Base-by-base conservation (phyloP, 148 eudicot species). In the Silene latifolia region DNA sequence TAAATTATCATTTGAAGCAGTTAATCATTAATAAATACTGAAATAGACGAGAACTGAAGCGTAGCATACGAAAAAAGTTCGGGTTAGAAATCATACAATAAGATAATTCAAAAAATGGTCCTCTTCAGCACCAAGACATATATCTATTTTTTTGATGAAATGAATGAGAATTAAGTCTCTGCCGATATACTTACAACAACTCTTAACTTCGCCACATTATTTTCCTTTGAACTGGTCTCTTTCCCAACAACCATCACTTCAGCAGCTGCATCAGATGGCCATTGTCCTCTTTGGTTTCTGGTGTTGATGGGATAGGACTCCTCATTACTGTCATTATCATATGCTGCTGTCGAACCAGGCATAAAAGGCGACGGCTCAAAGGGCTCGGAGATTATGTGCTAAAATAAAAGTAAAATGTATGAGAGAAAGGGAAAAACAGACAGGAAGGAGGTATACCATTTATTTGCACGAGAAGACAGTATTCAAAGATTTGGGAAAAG, bases 161-260 rank as follows among this genome's bases (percentile, higher is more conserved):
- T n/a, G 47, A 53, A 54, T 7, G 47, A 39, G 47, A 44, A 66
- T 21, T 25, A 11, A 12, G 27, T 66, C 23, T 46, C 60, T 63
- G 7, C 21, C 47, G 59, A 74, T 48, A 44, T 47, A 80, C 87
- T 82, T 89, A 95, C 99, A 90, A 95, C 97, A 57, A 95, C 99
- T 92, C 90, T 95, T 77, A 95, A 87, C 82, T 95, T 95, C 71
- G 99, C 97, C 83, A 95, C 97, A 76, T 89, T 95, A 73, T 77
- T 90, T 77, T 95, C 99, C 86, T 88, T 95, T 24, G 92, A 70
- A 80, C 53, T 81, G 77, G 11, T 83, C 81, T 90, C 96, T 79
- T 89, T 95, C 65, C 86, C 93, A 75, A 71, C 69, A 58, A 79
- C 63, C 32, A 91, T 72, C 47, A 83, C 76, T 69, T 76, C 85